Evolutionary conservation across 306 rosid genomes (phyloP).

Genomic region (Fragaria nilgerrensis): DNA sequence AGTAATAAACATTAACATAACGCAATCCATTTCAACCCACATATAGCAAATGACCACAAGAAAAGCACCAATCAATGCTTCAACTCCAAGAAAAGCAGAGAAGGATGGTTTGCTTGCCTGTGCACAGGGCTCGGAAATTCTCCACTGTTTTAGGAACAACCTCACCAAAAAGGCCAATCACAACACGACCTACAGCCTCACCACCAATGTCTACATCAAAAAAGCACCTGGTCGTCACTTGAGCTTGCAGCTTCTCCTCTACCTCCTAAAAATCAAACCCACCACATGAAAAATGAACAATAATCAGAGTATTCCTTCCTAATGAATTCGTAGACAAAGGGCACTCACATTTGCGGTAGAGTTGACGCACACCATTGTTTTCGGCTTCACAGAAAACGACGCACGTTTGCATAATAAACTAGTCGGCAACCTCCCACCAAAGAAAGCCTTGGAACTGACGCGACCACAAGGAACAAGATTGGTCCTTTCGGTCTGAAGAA

Average conservation of each 20-base stretch:
- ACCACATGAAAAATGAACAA: too few species aligned
- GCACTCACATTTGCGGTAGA: slow-evolving; percentile 46
- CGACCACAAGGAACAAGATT: slow-evolving; percentile 21
- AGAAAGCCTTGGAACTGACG: slow-evolving; percentile 17
- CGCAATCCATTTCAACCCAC: neutral
- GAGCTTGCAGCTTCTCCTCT: slow-evolving; percentile 59
- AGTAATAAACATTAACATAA: neutral
- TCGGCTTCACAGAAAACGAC: slow-evolving; percentile 33
- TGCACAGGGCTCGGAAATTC: slow-evolving; percentile 85
- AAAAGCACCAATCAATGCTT: slow-evolving; percentile 3
- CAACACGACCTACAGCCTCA: slow-evolving; percentile 59
- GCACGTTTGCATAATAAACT: slow-evolving; percentile 14
- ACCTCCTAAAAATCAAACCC: slow-evolving; percentile 44
- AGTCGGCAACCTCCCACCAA: slow-evolving; percentile 11
- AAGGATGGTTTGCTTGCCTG: slow-evolving; percentile 44
- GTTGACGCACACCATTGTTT: slow-evolving; percentile 41
- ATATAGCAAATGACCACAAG: slow-evolving; percentile 14
- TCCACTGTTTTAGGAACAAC: slow-evolving; percentile 77
- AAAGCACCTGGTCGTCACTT: slow-evolving; percentile 73
- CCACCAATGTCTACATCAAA: slow-evolving; percentile 82
- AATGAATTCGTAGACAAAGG: neutral
- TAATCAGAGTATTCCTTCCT: neutral
- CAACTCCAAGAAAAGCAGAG: neutral
- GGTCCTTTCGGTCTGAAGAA: slow-evolving; percentile 27
- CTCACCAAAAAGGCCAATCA: slow-evolving; percentile 73